Conservation (phyloP, 345 rosid genomes). For the Raphanus raphanistrum region DNA sequence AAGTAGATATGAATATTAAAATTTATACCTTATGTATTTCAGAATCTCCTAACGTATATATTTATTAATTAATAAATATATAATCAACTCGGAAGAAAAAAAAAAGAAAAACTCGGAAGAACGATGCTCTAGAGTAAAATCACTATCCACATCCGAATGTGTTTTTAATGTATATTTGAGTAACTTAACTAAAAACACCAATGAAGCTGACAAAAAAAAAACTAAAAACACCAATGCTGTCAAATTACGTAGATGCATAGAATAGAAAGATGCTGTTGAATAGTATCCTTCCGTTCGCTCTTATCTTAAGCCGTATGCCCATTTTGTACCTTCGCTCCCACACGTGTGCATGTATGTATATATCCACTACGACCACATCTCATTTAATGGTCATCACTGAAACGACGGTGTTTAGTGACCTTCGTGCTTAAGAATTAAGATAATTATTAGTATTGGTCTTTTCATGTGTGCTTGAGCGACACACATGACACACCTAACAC, state of each 20-base stretch:
- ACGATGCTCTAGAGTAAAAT: neutral
- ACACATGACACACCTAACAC: slow-evolving; percentile 15
- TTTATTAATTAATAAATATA: no score
- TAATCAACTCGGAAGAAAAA: no score
- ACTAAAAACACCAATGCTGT: neutral
- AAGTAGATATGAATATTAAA: neutral
- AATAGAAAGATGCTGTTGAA: slow-evolving; percentile 10
- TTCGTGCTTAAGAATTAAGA: slow-evolving; percentile 25
- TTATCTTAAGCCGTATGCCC: slow-evolving; percentile 35
- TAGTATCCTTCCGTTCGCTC: slow-evolving; percentile 17
- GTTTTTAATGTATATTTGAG: neutral
- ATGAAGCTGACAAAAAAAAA: no score
- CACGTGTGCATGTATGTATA: slow-evolving; percentile 16
- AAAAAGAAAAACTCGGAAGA: neutral
- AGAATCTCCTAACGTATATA: no score
- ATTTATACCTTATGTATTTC: neutral
- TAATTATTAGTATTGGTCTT: neutral
- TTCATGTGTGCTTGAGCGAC: slow-evolving; percentile 9
- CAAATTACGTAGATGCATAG: slow-evolving; percentile 3
- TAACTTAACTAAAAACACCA: neutral
- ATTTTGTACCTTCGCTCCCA: slow-evolving; percentile 27
- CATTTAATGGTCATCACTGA: neutral
- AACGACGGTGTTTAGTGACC: slow-evolving; percentile 24
- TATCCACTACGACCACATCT: slow-evolving; percentile 13
- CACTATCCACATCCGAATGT: neutral